Percentiles rank a stretch among this genome's conserved stretches.
These are phyloP conservation scores for Cladophialophora yegresii DNA, from an alignment of 2,329 filamentous ascomycete genomes.

Conservation along the genomic window DNA sequence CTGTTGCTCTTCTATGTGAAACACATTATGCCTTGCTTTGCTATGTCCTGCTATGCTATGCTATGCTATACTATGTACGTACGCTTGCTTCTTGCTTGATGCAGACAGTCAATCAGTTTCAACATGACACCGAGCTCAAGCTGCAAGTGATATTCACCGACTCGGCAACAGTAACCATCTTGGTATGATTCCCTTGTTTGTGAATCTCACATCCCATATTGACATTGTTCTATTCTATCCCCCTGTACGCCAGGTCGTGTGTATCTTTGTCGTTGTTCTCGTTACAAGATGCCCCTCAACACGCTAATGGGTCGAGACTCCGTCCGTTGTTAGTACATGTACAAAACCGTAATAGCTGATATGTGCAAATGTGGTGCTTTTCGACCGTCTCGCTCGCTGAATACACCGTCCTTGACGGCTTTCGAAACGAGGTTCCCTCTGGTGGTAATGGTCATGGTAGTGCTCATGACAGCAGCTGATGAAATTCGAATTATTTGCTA, in stretches of 20 bases:
- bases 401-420: neutral
- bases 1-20: no score
- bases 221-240: neutral
- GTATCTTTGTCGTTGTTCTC: neutral
- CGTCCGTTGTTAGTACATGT: neutral
- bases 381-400: neutral
- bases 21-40: no score
- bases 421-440: neutral
- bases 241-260: neutral
- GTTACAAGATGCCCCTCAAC: neutral
- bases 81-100: neutral
- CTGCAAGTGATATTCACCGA: neutral
- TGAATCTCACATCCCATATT: neutral
- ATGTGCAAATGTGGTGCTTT: neutral
- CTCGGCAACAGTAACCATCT: no score
- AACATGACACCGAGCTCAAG: no score
- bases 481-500: neutral
- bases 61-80: neutral
- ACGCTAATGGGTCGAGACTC: neutral
- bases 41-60: neutral
- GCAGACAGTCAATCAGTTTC: neutral
- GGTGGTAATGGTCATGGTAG: neutral
- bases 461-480: neutral
- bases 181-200: no score
- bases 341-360: neutral